Base-by-base conservation (phyloP, 225 moss, liverwort and hornwort genomes). In the Marchantia paleacea region DNA sequence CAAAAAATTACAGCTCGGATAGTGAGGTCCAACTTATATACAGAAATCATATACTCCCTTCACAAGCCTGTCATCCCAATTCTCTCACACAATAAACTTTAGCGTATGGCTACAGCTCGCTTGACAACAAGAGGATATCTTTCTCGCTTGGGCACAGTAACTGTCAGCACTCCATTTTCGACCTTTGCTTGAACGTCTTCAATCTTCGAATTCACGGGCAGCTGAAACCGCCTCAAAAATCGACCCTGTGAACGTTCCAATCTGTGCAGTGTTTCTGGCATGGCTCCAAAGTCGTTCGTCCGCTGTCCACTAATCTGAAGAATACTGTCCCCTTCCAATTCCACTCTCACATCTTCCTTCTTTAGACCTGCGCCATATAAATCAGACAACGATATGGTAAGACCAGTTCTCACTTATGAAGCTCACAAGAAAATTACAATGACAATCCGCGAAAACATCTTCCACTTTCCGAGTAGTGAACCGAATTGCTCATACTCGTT, bases 301-400 rank as follows among this genome's bases (percentile, higher is more conserved):
- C 85, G 85, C 71, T 88, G 81, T 60, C 88, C 88, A 72, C 88
- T 88, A 7, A 88, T 88, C 76, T 88, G 85, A 28, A 88, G 83
- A 20, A 88, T 81, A 75, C 83, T 83, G 11, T 88, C 88, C 57
- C 88, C 88, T 81, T 88, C 88, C 61, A 88, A 47, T 28, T 88
- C 88, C 81, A 88, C 88, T 57, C 75, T 88, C 52, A 88, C 85
- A 58, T 88, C 88, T 76, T 88, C 85, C 71, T 85, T 88, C 58
- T 67, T 88, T 47, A 88, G 52, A 7, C 88, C 87, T 87, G 80
- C 16, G 16, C 48, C 48, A 39, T n/a, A 39, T 39, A 2, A 5
- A 39, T 39, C 39, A 39, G 5, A 39, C 39, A 39, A 39, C 5
- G 39, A 39, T 2, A 2, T 39, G 39, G 39, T 39, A 39, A 39